Base-by-base conservation (phyloP, 192 early-diverging fungal genomes). In the Gonapodya sp. region DNA sequence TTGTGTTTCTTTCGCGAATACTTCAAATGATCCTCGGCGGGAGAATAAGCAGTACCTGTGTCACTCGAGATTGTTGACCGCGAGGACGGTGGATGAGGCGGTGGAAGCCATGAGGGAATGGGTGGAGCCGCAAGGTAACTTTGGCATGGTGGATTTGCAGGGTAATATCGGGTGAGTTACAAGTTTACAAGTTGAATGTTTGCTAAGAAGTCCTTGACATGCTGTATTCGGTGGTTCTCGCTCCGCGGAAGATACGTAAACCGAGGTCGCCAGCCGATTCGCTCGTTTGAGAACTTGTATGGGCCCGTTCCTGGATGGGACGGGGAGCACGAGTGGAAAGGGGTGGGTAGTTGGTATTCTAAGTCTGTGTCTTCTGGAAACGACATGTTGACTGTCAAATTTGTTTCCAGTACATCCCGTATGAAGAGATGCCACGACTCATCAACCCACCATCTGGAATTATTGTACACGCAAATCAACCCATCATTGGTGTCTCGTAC, bases 181-280 rank as follows among this genome's bases (percentile, higher is more conserved):
- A n/a, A n/a, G n/a, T n/a, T n/a, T n/a, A n/a, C n/a, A n/a, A n/a
- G n/a, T n/a, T n/a, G n/a, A n/a, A n/a, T n/a, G n/a, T n/a, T n/a
- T n/a, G n/a, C n/a, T n/a, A n/a, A n/a, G n/a, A n/a, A n/a, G n/a
- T n/a, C n/a, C n/a, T n/a, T n/a, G n/a, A n/a, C n/a, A n/a, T n/a
- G n/a, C n/a, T n/a, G n/a, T n/a, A n/a, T n/a, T n/a, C n/a, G n/a
- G n/a, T n/a, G n/a, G n/a, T n/a, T n/a, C n/a, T n/a, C n/a, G n/a
- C n/a, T n/a, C n/a, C n/a, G n/a, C n/a, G n/a, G n/a, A n/a, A 64
- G 75, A 16, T 77, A 77, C 75, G 30, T 77, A 18, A 77, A 77
- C 31, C 75, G 75, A 14, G 75, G 75, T 34, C 75, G 18, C 8
- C 75, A 77, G 75, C 30, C 75, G 8, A 77, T 77, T 34, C 75